Percentiles rank a stretch among this genome's conserved stretches.
Conservation (phyloP, 495 filamentous ascomycete species). For the Podospora anserina region DNA sequence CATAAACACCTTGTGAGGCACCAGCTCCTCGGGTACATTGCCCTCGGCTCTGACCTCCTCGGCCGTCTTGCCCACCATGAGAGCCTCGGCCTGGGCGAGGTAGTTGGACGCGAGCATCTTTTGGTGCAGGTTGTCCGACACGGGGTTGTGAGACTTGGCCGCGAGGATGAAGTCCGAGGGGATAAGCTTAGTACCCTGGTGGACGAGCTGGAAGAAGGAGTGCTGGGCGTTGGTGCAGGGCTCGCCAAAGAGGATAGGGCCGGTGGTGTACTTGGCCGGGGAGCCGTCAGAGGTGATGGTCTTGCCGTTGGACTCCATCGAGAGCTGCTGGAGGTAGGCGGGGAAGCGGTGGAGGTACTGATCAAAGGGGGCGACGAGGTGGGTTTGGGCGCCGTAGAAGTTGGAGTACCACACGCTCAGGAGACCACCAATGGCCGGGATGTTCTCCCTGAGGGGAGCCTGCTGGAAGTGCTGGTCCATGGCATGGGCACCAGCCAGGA, state of each 20-base stretch:
- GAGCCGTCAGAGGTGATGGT: constrained; percentile 86
- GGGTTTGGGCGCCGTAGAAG: constrained; percentile 96
- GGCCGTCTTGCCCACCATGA: constrained; percentile 96
- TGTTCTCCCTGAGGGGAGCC: constrained; percentile 89
- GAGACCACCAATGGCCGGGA: constrained; percentile 86
- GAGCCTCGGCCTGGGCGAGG: constrained; percentile 93
- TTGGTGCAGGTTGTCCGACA: constrained; percentile 88
- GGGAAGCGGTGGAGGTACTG: constrained; percentile 99
- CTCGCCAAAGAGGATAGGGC: constrained; percentile 90
- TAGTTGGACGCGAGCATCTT: constrained; percentile 99
- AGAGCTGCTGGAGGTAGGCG: constrained; percentile 96
- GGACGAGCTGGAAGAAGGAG: constrained; percentile 98
- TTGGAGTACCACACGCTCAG: constrained; percentile 98
- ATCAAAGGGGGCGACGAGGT: constrained; percentile 95
- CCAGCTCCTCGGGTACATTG: constrained; percentile 68
- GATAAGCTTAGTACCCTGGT: constrained; percentile 98
- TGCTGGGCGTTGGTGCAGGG: constrained; percentile 99
- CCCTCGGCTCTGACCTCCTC: constrained; percentile 88
- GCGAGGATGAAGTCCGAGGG: constrained; percentile 97
- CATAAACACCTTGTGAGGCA: constrained; percentile 98
- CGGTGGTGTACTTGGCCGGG: constrained; percentile 95
- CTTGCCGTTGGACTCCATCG: constrained; percentile 99
- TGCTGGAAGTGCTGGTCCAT: constrained; percentile 98
- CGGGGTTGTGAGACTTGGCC: constrained; percentile 92
- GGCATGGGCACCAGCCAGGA: constrained; percentile 89